These are phyloP conservation scores for Moniliella sp. DNA, from an alignment of 1,284 basidiomycete genomes.

Conservation along the genomic window DNA sequence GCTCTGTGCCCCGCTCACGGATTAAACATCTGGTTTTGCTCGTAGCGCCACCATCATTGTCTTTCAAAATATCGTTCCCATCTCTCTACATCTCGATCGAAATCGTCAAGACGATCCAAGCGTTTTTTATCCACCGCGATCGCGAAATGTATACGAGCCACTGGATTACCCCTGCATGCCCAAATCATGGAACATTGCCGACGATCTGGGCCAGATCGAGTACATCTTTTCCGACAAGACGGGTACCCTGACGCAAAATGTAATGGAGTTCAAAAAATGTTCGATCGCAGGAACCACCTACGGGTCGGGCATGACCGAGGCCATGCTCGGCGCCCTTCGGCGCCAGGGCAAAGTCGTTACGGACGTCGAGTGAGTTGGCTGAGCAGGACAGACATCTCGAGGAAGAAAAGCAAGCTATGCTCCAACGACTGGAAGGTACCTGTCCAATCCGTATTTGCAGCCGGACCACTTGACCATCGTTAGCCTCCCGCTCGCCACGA, in stretches of 20 bases:
- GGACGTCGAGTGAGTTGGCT: slow-evolving; percentile 44
- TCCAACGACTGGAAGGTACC: slow-evolving; percentile 49
- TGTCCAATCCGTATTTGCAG: slow-evolving; percentile 69
- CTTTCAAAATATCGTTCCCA: slow-evolving; percentile 92
- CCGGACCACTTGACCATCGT: slow-evolving; percentile 65
- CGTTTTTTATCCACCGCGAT: slow-evolving; percentile 80
- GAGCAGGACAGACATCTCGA: slow-evolving; percentile 39
- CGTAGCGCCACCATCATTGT: slow-evolving; percentile 45
- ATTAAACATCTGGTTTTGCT: no score
- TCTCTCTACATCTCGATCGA: slow-evolving; percentile 97
- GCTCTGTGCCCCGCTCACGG: slow-evolving; percentile 1
- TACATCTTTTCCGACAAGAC: slow-evolving; percentile 86
- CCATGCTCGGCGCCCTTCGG: slow-evolving; percentile 70
- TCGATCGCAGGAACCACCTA: slow-evolving; percentile 64
- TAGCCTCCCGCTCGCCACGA: slow-evolving; percentile 56
- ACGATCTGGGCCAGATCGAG: slow-evolving; percentile 90
- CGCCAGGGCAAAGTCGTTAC: slow-evolving; percentile 52
- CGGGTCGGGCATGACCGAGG: slow-evolving; percentile 82
- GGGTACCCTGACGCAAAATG: slow-evolving; percentile 41
- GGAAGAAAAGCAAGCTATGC: slow-evolving; percentile 54
- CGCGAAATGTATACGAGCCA: slow-evolving; percentile 77
- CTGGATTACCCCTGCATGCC: slow-evolving; percentile 65
- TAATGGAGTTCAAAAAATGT: slow-evolving; percentile 96
- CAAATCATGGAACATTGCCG: slow-evolving; percentile 94
- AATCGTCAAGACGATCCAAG: slow-evolving; percentile 90